phyloP scores from a whole-genome alignment of 345 rosid genomes.

The Murraya paniculata region DNA sequence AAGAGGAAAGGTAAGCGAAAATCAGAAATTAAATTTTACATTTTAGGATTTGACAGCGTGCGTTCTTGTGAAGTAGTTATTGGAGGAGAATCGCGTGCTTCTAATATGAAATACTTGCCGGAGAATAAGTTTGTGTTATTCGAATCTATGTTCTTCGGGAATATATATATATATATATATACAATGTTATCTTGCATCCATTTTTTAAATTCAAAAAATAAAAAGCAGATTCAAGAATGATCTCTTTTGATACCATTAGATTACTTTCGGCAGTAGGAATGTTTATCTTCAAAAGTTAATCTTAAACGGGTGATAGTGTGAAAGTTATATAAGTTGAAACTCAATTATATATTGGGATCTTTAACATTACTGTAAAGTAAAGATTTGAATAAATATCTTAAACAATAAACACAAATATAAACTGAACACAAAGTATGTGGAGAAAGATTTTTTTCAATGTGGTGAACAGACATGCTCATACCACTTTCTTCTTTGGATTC shows the following conservation, averaged over 20 bases:
- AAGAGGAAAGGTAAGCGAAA: neutral
- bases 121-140: neutral
- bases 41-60: neutral
- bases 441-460: neutral
- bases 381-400: neutral
- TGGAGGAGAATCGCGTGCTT: neutral
- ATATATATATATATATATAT: no score
- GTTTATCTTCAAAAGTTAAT: no score
- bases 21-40: no score
- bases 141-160: neutral
- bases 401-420: neutral
- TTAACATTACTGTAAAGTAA: no score
- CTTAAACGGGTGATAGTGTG: neutral
- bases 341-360: no score
- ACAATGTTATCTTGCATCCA: neutral
- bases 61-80: neutral
- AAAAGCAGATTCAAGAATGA: neutral
- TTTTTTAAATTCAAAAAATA: no score
- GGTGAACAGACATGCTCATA: slow-evolving; percentile 2
- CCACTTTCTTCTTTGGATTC: slow-evolving; percentile 17
- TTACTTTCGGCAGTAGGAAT: neutral
- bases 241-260: neutral
- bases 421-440: neutral
- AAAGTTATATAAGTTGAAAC: no score
- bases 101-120: neutral